Percentiles rank a stretch among this genome's conserved stretches.
Conservation (phyloP, 2,329 filamentous ascomycete species). For the Penicillium occitanis region DNA sequence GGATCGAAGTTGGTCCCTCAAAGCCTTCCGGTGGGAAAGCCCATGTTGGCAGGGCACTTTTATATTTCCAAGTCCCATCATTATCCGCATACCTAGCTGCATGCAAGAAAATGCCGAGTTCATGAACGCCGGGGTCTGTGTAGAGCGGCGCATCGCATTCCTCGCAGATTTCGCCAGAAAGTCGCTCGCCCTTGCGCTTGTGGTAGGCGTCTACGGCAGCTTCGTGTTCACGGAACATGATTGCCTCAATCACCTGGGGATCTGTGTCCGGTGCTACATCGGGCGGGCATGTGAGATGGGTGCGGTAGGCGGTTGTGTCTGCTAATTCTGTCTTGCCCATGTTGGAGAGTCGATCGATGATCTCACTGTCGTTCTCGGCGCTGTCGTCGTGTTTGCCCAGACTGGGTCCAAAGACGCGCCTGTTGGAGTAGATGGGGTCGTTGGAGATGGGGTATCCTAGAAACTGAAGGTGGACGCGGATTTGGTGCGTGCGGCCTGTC, state of each 20-base stretch:
- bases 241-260: slow-evolving; percentile 39
- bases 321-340: slow-evolving; percentile 96
- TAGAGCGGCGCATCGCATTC: slow-evolving; percentile 86
- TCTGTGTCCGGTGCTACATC: slow-evolving; percentile 39
- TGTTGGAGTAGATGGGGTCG: slow-evolving; percentile 96
- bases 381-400: slow-evolving; percentile 69
- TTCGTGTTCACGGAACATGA: slow-evolving; percentile 56
- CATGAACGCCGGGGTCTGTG: slow-evolving; percentile 85
- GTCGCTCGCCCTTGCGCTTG: slow-evolving; percentile 85
- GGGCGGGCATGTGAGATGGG: slow-evolving; percentile 42
- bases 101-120: slow-evolving; percentile 91
- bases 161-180: slow-evolving; percentile 80
- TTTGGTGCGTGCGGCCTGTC: slow-evolving; percentile 90
- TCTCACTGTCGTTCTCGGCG: slow-evolving; percentile 78
- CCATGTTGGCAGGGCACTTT: slow-evolving; percentile 81
- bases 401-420: slow-evolving; percentile 80
- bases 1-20: slow-evolving; percentile 69
- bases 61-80: slow-evolving; percentile 81
- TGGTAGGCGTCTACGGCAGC: slow-evolving; percentile 90
- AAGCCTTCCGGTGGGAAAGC: slow-evolving; percentile 74
- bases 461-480: slow-evolving; percentile 92
- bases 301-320: slow-evolving; percentile 84
- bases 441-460: slow-evolving; percentile 94
- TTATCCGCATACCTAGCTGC: slow-evolving; percentile 85
- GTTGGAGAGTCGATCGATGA: slow-evolving; percentile 77